A percentile compares a stretch with the other conserved stretches of the same genome.
These are phyloP conservation scores for Aspergillus carlsbadensis DNA, from an alignment of 495 filamentous ascomycete genomes.

Conservation along the genomic window DNA sequence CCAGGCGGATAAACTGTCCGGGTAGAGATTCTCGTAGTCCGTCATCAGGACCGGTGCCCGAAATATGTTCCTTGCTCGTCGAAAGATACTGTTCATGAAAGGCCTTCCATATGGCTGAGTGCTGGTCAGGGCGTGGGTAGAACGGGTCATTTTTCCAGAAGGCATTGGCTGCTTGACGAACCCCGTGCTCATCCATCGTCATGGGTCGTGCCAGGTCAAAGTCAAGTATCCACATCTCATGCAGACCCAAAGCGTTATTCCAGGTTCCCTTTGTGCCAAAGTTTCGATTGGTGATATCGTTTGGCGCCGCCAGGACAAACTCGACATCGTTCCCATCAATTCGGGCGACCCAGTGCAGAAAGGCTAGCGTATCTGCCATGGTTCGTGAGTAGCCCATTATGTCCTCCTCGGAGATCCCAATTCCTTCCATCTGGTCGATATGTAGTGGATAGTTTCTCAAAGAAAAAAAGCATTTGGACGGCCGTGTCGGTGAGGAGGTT, in stretches of 20 bases:
- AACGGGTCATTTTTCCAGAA: conserved; percentile 45
- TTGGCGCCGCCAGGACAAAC: conserved; percentile 41
- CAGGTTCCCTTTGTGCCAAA: not conserved
- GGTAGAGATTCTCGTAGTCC: too few species aligned
- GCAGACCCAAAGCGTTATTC: conserved; percentile 14
- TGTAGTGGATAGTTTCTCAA: conserved; percentile 51
- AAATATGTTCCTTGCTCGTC: conserved; percentile 1
- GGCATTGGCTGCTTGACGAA: conserved; percentile 30
- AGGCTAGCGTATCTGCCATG: conserved; percentile 47
- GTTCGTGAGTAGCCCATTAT: conserved; percentile 24
- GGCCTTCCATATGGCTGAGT: conserved; percentile 29
- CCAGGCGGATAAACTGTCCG: too few species aligned
- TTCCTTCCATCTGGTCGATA: conserved; percentile 44
- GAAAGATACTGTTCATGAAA: conserved; percentile 25
- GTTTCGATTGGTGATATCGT: not conserved
- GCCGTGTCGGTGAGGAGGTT: not conserved
- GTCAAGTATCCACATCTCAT: conserved; percentile 45
- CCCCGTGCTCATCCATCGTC: conserved; percentile 28
- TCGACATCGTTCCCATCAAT: conserved; percentile 52
- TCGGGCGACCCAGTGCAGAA: conserved; percentile 41
- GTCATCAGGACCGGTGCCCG: too few species aligned
- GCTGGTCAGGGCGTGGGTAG: conserved; percentile 30
- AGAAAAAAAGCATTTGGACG: conserved; percentile 31
- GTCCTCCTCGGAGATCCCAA: conserved; percentile 26
- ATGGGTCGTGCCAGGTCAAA: conserved; percentile 42